These are phyloP conservation scores for Skeletonema grethae DNA, from an alignment of 108 stramenopile genomes.

Conservation along the genomic window DNA sequence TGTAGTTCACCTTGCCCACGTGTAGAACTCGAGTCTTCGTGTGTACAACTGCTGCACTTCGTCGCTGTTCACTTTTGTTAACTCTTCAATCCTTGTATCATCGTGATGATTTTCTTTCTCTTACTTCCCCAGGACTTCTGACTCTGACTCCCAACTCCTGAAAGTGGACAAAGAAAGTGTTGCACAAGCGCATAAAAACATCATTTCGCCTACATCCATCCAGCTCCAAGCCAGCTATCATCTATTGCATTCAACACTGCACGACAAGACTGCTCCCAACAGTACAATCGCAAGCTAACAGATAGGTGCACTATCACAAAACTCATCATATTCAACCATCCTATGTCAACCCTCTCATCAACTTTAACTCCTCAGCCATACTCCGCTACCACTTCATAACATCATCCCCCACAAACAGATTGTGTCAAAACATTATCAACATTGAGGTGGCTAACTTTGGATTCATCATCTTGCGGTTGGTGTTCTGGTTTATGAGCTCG, in stretches of 20 bases:
- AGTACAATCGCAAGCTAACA: neutral
- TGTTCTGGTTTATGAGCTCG: no score
- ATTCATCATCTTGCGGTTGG: neutral
- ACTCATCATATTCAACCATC: neutral
- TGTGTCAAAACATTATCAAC: no score
- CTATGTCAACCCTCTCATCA: neutral
- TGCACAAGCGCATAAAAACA: neutral
- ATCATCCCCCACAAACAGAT: neutral
- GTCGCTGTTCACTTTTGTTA: neutral
- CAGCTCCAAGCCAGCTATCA: neutral
- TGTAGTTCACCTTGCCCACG: neutral
- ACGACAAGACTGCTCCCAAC: neutral
- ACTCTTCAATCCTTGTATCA: neutral
- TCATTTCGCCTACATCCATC: neutral
- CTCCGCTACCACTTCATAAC: neutral
- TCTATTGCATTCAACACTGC: neutral
- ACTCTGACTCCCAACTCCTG: neutral
- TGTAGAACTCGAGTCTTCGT: neutral
- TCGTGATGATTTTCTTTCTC: neutral
- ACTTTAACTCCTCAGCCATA: neutral
- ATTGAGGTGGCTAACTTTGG: neutral
- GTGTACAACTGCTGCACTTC: neutral
- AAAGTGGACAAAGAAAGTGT: neutral
- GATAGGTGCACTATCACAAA: neutral
- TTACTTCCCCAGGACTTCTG: neutral